Evolutionary conservation across 164 flowering plant species (phyloP).

Genomic region (Tetracentron sinense): DNA sequence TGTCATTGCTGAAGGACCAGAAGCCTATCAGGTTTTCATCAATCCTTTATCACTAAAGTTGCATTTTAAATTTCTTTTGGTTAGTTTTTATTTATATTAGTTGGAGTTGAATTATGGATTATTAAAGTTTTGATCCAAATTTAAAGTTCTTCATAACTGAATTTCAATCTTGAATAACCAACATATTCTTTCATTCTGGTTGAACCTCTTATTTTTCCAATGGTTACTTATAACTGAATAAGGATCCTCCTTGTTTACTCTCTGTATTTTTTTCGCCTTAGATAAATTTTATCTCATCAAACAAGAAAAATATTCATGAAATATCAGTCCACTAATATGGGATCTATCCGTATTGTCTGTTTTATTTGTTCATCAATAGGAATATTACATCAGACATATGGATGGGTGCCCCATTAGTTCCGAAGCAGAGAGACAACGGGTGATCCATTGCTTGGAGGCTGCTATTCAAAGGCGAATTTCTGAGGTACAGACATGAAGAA

Average conservation of each 20-base stretch:
- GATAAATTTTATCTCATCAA: neutral
- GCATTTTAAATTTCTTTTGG: neutral
- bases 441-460: slow-evolving; percentile 84
- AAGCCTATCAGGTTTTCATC: slow-evolving; percentile 72
- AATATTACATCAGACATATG: slow-evolving; percentile 77
- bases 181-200: neutral
- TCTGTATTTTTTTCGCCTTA: neutral
- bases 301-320: neutral
- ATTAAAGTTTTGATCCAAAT: neutral
- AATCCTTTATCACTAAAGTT: neutral
- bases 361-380: slow-evolving; percentile 35
- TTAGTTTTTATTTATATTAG: too few relatives aligned
- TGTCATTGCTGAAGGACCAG: slow-evolving; percentile 72
- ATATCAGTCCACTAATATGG: neutral
- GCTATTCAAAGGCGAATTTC: slow-evolving; percentile 73
- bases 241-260: too few relatives aligned
- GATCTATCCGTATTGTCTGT: neutral
- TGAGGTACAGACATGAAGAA: slow-evolving; percentile 45
- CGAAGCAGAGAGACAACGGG: slow-evolving; percentile 81
- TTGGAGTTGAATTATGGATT: neutral
- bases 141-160: neutral
- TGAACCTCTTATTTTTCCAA: neutral
- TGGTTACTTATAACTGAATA: too few relatives aligned
- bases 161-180: neutral
- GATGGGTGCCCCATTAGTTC: slow-evolving; percentile 88